A percentile compares a stretch with the other conserved stretches of the same genome.
phyloP scores from a whole-genome alignment of 1,139 yeast genomes.

The Diutina siamensis region DNA sequence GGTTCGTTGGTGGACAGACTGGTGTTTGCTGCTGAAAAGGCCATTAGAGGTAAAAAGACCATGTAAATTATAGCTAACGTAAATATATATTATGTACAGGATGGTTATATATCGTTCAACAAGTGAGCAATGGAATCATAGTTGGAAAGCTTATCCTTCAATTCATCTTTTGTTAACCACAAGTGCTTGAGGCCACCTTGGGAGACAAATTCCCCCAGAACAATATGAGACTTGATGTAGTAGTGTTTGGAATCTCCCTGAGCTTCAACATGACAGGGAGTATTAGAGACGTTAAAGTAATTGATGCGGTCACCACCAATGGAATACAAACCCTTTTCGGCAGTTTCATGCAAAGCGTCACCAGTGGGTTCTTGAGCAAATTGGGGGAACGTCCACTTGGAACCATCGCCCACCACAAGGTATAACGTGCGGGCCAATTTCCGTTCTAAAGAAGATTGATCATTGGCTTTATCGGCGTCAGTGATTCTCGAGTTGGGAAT shows the following conservation, averaged over 20 bases:
- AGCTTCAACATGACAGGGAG: slow-evolving; percentile 66
- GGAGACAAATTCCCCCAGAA: slow-evolving; percentile 75
- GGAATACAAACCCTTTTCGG: slow-evolving; percentile 60
- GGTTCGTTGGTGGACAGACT: slow-evolving; percentile 83
- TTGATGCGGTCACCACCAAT: slow-evolving; percentile 71
- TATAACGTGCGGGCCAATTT: slow-evolving; percentile 71
- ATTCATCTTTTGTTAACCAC: slow-evolving; percentile 83
- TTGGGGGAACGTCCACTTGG: slow-evolving; percentile 70
- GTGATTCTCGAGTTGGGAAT: slow-evolving; percentile 64
- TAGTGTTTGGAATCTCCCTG: slow-evolving; percentile 37
- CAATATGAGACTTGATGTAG: slow-evolving; percentile 75
- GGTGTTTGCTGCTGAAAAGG: slow-evolving; percentile 82
- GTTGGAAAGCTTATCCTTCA: slow-evolving; percentile 44
- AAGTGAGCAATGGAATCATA: slow-evolving; percentile 42
- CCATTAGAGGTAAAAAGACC: slow-evolving; percentile 61
- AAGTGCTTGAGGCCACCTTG: slow-evolving; percentile 30
- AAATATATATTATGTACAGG: slow-evolving; percentile 3
- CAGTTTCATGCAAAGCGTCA: slow-evolving; percentile 56
- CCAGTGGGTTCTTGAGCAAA: slow-evolving; percentile 31
- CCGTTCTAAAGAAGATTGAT: slow-evolving; percentile 64
- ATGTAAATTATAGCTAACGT: slow-evolving; percentile 11
- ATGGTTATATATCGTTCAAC: slow-evolving; percentile 30
- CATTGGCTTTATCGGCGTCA: slow-evolving; percentile 57
- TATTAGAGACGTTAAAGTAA: slow-evolving; percentile 81
- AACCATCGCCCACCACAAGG: slow-evolving; percentile 40